Base-by-base conservation (phyloP, 2,329 filamentous ascomycete species). In the Fusarium burgessii region DNA sequence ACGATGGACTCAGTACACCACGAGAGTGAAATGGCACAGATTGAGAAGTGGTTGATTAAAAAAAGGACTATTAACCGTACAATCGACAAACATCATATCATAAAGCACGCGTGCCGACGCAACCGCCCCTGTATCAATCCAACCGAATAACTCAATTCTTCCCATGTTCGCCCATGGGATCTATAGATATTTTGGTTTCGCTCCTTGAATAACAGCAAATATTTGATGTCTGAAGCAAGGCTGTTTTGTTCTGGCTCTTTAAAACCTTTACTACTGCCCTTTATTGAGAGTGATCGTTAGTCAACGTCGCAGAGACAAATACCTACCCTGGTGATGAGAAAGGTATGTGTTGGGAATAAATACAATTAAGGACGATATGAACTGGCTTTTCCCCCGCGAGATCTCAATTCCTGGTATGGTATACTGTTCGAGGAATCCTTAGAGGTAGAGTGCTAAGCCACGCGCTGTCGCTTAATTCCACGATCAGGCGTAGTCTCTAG, bases 381-480 rank as follows among this genome's bases (percentile, higher is more conserved):
- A 18, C 13, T 29, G 29, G 20, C 11, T 12, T 20, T 32, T 42
- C 17, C 23, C 13, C 9, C n/a, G 15, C 25, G 20, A 15, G 10
- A 11, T 10, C 14, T 33, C 32, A 33, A 32, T 11, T 29, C 25
- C 13, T 40, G 18, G 23, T 52, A 27, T 29, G 8, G 12, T 40
- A 27, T 42, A 18, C 10, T 45, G 25, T 17, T 20, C 18, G 36
- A 45, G 23, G 13, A 40, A 41, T n/a, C 43, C 32, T 11, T n/a
- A 11, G n/a, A n/a, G 35, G 13, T 10, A 61, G 55, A 35, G 43
- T n/a, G n/a, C 35, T 71, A 82, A 29, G 72, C 77, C 42, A 82
- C 66, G 11, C 83, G 81, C 33, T 83, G 78, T 27, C 83, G 77
- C 76, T 85, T 85, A 15, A 69, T 72, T 33, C 77, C 78, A 32